These are phyloP conservation scores for Penicillium tannophilum DNA, from an alignment of 495 filamentous ascomycete genomes.

Conservation along the genomic window DNA sequence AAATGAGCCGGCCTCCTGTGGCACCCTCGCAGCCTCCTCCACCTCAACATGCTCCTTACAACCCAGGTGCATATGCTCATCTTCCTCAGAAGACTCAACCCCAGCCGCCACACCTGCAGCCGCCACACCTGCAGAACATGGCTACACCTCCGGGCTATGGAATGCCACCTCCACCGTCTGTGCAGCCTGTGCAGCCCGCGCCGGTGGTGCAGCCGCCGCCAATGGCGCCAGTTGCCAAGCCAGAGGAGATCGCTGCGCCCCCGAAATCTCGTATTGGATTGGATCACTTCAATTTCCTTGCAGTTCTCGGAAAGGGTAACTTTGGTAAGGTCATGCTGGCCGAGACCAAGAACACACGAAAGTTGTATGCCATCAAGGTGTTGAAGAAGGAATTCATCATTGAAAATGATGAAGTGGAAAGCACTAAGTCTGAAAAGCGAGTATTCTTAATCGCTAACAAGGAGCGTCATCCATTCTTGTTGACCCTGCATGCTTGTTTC, in stretches of 20 bases:
- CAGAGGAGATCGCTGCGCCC: constrained; percentile 57
- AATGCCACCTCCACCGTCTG: constrained; percentile 37
- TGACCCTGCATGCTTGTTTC: constrained; percentile 97
- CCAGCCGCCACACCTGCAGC: constrained; percentile 33
- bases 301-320: constrained; percentile 98
- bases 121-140: constrained; percentile 32
- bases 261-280: constrained; percentile 84
- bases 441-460: constrained; percentile 98
- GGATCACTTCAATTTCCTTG: constrained; percentile 99
- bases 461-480: constrained; percentile 94
- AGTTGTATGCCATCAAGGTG: constrained; percentile 98
- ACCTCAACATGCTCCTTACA: constrained; percentile 63
- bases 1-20: constrained; percentile 48
- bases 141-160: constrained; percentile 20
- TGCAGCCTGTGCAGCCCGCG: constrained; percentile 26
- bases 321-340: constrained; percentile 99
- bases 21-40: constrained; percentile 30
- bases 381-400: constrained; percentile 99
- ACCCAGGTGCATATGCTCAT: constrained; percentile 71
- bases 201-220: constrained; percentile 43
- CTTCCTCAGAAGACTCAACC: constrained; percentile 47
- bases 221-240: constrained; percentile 40
- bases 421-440: constrained; percentile 94
- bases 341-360: constrained; percentile 88
- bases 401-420: constrained; percentile 99